Base-by-base conservation (phyloP, 768 basidiomycete genomes). In the Suillus occidentalis region DNA sequence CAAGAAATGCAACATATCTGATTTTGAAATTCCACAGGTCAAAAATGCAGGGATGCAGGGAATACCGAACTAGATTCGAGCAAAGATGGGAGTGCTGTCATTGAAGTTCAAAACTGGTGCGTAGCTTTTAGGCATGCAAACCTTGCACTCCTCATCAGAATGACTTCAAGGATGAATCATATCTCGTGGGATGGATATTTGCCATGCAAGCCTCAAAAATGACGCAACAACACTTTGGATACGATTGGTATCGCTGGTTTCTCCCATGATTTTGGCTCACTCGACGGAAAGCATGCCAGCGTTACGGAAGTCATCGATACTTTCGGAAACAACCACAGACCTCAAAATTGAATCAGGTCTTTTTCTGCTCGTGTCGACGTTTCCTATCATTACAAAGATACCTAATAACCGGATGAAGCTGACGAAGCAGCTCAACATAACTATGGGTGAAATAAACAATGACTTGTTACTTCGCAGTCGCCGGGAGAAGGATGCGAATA, bases 241-340 rank as follows among this genome's bases (percentile, higher is more conserved):
- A 81, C 80, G 6, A 79, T 87, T 60, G 85, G 85, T 20, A 84
- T 86, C 52, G 84, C 84, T 16, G 86, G 85, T 1, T 87, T 87
- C 63, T 81, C 82, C 1, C 82, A 87, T 69, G 81, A 86, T 70
- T 87, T 87, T 65, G 79, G 79, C 18, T 73, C 82, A 1, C 75
- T 87, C 25, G 78, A 83, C 14, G 84, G 85, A 5, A 78, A 83
- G 60, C 69, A 71, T 40, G 77, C 82, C 2, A 67, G 78, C 7
- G 77, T 85, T 8, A 72, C 77, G 10, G 75, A 79, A 6, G 75
- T 77, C 6, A 81, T 83, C 42, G 77, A 80, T n/a, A 71, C 75
- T 2, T 75, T 80, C 53, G 73, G 73, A 8, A 69, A 69, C 3
- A 37, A 49, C 37, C n/a, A 66, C 45, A n/a, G 18, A 65, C 64